These are phyloP conservation scores for Cyclostephanos tholiformis DNA, from an alignment of 108 stramenopile species.

Conservation along the genomic window DNA sequence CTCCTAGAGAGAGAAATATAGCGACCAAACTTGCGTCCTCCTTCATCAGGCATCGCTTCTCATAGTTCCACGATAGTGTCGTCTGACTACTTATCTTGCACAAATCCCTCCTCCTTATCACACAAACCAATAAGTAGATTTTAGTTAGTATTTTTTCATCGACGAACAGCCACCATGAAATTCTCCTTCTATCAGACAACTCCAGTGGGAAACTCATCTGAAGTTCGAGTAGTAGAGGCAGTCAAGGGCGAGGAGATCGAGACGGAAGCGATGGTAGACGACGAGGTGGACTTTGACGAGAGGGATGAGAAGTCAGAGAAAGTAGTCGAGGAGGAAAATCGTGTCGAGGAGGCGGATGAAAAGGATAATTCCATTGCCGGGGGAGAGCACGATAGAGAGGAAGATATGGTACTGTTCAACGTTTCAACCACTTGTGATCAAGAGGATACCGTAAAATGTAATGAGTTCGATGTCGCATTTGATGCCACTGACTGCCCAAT, in stretches of 20 bases:
- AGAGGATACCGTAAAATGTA: not conserved
- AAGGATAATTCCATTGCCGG: not conserved
- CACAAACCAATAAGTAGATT: no score
- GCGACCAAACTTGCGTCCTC: no score
- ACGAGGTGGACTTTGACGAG: not conserved
- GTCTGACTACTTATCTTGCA: no score
- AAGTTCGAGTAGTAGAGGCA: not conserved
- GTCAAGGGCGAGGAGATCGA: not conserved
- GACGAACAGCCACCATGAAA: not conserved
- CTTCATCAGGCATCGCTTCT: no score
- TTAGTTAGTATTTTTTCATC: not conserved
- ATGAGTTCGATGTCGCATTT: not conserved
- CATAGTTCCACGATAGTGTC: no score
- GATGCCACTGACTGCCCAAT: not conserved
- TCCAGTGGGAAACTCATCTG: not conserved
- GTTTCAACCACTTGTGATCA: not conserved
- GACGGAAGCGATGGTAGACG: not conserved
- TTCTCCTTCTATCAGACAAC: conserved; percentile 10
- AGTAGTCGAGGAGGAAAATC: not conserved
- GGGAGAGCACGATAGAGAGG: not conserved
- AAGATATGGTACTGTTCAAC: not conserved
- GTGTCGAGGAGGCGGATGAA: not conserved
- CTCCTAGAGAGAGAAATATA: no score
- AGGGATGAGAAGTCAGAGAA: not conserved
- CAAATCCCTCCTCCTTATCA: no score